Evolutionary conservation across 495 filamentous ascomycete genomes (phyloP).

Genomic region (Penicillium cinerascens): DNA sequence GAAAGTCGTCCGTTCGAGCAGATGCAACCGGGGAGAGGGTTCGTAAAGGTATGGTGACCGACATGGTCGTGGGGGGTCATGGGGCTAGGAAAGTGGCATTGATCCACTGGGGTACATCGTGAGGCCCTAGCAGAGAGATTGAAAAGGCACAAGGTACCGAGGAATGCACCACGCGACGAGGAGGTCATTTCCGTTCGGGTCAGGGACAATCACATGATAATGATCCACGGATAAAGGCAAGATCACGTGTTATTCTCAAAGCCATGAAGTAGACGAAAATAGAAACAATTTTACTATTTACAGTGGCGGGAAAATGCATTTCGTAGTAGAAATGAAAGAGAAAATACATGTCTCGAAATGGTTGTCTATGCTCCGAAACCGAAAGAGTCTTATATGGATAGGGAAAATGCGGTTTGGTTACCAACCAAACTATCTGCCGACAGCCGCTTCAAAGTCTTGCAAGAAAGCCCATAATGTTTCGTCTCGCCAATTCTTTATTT

Average conservation of each 20-base stretch:
- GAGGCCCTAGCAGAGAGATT: neutral
- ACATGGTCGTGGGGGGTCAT: constrained; percentile 15
- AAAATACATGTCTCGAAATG: too few species aligned
- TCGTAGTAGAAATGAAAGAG: too few species aligned
- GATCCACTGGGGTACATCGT: constrained; percentile 1
- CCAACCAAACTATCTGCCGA: neutral
- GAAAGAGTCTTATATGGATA: neutral
- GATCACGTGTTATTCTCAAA: too few species aligned
- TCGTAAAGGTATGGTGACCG: constrained; percentile 12
- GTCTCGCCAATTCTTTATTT: constrained; percentile 48
- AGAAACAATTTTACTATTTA: neutral
- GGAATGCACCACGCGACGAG: neutral
- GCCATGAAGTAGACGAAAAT: neutral
- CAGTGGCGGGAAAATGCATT: neutral
- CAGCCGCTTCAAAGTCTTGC: constrained; percentile 41
- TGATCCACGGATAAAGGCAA: too few species aligned
- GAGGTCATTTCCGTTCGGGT: neutral
- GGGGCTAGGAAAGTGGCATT: neutral
- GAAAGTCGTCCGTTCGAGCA: neutral
- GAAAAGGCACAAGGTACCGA: neutral
- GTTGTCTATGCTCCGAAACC: neutral
- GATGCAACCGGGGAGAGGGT: neutral
- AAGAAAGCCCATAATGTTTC: constrained; percentile 53
- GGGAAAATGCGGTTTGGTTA: neutral
- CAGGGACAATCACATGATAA: constrained; percentile 4